Conservation (phyloP, 208 protist species). For the Trichomonas tenax region DNA sequence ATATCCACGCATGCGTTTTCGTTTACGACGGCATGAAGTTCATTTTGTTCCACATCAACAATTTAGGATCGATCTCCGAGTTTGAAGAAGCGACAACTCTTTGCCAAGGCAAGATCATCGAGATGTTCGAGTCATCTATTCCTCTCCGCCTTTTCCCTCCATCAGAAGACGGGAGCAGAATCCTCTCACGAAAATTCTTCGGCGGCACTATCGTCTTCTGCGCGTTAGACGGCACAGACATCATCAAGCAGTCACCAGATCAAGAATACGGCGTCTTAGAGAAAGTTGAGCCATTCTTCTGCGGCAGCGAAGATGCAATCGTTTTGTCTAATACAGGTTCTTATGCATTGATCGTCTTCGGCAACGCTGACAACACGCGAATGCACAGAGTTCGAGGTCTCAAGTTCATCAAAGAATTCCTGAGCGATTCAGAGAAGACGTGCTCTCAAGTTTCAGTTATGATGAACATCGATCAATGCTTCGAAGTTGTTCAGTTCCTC, state of each 20-base stretch:
- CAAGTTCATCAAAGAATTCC: not conserved
- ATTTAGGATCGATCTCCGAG: not conserved
- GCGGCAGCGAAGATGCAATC: not conserved
- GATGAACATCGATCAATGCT: not conserved
- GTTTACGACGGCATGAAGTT: not conserved
- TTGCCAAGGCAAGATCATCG: not conserved
- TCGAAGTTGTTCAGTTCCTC: not conserved
- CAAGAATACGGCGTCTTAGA: not conserved
- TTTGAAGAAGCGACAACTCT: not conserved
- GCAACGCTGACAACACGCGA: not conserved
- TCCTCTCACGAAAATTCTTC: not conserved
- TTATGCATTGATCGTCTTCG: not conserved
- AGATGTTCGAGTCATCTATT: not conserved
- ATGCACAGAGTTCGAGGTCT: not conserved
- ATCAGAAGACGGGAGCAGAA: not conserved
- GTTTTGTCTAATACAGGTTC: not conserved
- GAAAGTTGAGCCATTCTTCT: not conserved
- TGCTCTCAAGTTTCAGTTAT: not conserved
- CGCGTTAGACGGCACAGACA: not conserved
- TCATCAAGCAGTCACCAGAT: not conserved
- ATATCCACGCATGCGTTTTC: not conserved
- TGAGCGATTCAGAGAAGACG: not conserved
- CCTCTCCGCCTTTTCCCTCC: not conserved
- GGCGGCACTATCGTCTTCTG: not conserved
- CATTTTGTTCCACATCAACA: not conserved